Evolutionary conservation across 352 stramenopile genomes (phyloP).

Genomic region (Thalassiosira exigua): DNA sequence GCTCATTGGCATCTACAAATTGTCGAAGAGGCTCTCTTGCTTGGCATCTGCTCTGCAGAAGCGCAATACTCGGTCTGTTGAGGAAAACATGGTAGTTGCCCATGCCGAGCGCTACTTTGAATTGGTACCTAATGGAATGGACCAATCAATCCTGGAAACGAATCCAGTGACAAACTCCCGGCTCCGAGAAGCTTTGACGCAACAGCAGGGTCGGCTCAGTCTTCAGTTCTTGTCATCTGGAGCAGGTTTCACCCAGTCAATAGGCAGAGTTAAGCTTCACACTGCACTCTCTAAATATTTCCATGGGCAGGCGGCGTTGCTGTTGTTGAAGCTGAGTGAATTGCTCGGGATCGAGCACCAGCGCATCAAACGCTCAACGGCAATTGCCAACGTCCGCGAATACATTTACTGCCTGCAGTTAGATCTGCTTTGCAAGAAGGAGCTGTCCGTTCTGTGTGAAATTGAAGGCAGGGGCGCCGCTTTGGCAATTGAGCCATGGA

Average conservation of each 20-base stretch:
- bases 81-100: conserved; percentile 17
- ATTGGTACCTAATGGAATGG: conserved; percentile 12
- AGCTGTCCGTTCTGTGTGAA: not conserved
- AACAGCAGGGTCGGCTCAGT: not conserved
- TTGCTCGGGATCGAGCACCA: not conserved
- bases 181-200: conserved; percentile 6
- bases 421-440: not conserved
- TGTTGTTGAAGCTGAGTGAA: conserved; percentile 4
- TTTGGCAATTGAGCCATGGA: not conserved
- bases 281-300: conserved; percentile 27
- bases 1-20: conserved; percentile 4
- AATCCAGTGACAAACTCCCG: conserved; percentile 23
- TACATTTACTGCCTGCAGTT: conserved; percentile 13
- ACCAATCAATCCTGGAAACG: conserved; percentile 19
- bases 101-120: conserved; percentile 34
- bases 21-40: conserved; percentile 3
- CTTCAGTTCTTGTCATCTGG: too few relatives aligned
- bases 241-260: not conserved
- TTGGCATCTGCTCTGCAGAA: not conserved
- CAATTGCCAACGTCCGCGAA: conserved; percentile 3
- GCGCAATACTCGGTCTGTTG: too few relatives aligned
- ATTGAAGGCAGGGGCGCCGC: not conserved
- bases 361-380: not conserved
- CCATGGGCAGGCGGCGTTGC: not conserved
- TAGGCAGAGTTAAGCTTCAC: too few relatives aligned